Base-by-base conservation (phyloP, 352 stramenopile species). In the Globisporangium radiosum region DNA sequence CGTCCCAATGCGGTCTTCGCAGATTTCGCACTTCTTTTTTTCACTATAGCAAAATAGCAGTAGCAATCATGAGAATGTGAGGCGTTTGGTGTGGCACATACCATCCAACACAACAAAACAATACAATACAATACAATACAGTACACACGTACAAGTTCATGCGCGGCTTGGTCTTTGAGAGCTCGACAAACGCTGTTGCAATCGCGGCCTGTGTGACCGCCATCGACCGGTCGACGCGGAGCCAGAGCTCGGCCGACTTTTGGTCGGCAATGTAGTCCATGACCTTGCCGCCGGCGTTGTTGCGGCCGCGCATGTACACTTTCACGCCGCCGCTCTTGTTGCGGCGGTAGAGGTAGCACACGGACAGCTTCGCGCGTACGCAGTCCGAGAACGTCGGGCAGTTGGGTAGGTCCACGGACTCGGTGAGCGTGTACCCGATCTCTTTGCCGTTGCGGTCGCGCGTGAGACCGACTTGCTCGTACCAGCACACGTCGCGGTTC, bases 401-500 rank as follows among this genome's bases (percentile, higher is more conserved):
- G 11, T 69, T 85, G 7, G 75, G 72, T 11, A 89, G 55, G 53
- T 91, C 79, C n/a, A 91, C 78, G 9, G 77, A 88, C 62, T 91
- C 78, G 14, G 76, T 85, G 15, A 91, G 69, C 19, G 80, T 85
- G 72, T 91, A 91, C 8, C 81, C 81, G 54, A 91, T 85, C 67
- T 91, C 81, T 56, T 91, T 88, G 66, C 81, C 81, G 37, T 88
- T 88, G 64, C 65, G 72, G 63, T 89, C 77, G 15, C 63, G 65
- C 38, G 74, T 87, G 57, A 89, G 66, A 4, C 81, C 81, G 7
- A 81, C 71, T 60, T 91, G 81, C 64, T 91, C 78, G 60, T 88
- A 91, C 74, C 76, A 91, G 66, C 81, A 91, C 17, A 87, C 76
- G 59, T 91, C 81, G 53, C 81, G 75, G 61, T 89, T 88, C 70